These are phyloP conservation scores for Neckera pumila DNA, from an alignment of 225 moss, liverwort and hornwort genomes.

Conservation along the genomic window DNA sequence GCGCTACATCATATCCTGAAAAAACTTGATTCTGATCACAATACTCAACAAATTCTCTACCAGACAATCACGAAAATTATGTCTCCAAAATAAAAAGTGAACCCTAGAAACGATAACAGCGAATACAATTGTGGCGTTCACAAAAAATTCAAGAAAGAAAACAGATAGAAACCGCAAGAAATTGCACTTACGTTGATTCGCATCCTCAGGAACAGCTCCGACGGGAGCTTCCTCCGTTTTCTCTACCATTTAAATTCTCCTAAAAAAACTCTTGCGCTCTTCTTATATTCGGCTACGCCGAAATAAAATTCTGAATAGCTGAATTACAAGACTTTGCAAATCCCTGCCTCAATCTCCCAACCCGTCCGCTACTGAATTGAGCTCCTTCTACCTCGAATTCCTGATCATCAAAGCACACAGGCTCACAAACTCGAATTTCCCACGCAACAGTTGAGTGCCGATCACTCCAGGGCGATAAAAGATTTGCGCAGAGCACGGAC, in stretches of 20 bases:
- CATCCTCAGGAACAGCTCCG: conserved; percentile 73
- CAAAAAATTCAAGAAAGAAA: background rate
- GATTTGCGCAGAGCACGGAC: background rate
- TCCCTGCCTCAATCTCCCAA: background rate
- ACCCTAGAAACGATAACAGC: background rate
- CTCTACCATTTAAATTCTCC: conserved; percentile 23
- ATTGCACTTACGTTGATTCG: conserved; percentile 63
- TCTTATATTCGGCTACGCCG: background rate
- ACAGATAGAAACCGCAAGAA: background rate
- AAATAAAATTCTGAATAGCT: background rate
- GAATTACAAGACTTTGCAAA: background rate
- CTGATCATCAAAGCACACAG: background rate
- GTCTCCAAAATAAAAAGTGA: background rate
- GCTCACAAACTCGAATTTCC: background rate
- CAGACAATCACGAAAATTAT: background rate
- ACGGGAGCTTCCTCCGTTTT: conserved; percentile 23
- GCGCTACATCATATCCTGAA: background rate
- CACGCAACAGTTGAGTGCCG: background rate
- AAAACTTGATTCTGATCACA: background rate
- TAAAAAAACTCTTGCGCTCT: background rate
- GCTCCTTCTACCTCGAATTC: background rate
- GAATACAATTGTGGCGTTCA: background rate
- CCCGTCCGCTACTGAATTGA: background rate
- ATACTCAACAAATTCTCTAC: background rate
- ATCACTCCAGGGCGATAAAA: background rate